Base-by-base conservation (phyloP, 192 early-diverging fungal genomes). In the Ambispora gerdemannii region DNA sequence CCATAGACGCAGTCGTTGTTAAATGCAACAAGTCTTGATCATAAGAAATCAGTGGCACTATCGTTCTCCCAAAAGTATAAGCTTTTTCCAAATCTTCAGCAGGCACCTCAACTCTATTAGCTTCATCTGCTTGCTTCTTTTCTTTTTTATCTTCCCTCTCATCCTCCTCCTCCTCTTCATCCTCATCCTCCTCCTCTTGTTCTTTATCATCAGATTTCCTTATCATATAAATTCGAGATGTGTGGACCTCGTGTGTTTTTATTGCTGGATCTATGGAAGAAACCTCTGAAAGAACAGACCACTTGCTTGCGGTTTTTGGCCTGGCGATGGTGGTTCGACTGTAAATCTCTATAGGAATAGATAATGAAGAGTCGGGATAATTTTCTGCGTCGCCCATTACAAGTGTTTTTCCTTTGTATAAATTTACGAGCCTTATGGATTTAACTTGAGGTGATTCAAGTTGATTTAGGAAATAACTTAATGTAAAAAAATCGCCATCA, bases 51-150 rank as follows among this genome's bases (percentile, higher is more conserved):
- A 90, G 82, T 4, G 85, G 88, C 7, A 92, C 82, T 3, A 89
- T 71, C 2, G 81, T 84, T 65, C 86, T 88, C 56, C 90, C 90
- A 74, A 85, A 91, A 62, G 77, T 77, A 72, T 90, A 90, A 0
- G 84, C 90, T 38, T 79, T 78, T 27, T 89, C 81, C 0, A 89
- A 74, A 59, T 86, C 84, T 24, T 84, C 79, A 52, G 78, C 76
- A 30, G 67, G 50, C 0, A 75, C 76, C 17, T 78, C 71, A 0
- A 61, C 75, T 15, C 15, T 6, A 43, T 43, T 43, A 15, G 38
- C 38, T 15, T 43, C 38, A 43, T 43, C 38, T 43, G 38, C 38
- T 15, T 43, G 6, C 51, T 76, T 81, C 30, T 0, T 50, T 24
- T 52, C 77, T 0, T 66, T 47, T 27, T 32, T 61, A 43, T 71